These are phyloP conservation scores for Pleurotus citrinopileatus DNA, from an alignment of 768 basidiomycete species.

Conservation along the genomic window DNA sequence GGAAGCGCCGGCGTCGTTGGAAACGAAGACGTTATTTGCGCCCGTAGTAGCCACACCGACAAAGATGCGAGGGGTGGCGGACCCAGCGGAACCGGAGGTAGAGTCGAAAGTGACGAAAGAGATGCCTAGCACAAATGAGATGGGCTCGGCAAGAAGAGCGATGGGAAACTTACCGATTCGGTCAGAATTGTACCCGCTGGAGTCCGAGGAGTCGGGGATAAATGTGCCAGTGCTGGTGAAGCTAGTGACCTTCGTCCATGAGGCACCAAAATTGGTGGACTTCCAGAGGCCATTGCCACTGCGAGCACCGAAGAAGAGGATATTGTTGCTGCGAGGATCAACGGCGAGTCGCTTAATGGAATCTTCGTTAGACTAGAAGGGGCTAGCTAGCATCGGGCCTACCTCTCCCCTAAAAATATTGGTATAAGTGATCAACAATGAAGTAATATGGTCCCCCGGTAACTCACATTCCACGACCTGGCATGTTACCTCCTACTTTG, in stretches of 20 bases:
- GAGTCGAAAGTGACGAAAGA: conserved; percentile 67
- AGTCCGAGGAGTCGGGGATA: conserved; percentile 49
- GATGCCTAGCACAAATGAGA: conserved; percentile 28
- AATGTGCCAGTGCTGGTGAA: conserved; percentile 60
- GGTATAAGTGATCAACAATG: not conserved
- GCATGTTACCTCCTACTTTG: conserved; percentile 71
- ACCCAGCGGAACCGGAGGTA: conserved; percentile 50
- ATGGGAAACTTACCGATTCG: conserved; percentile 27
- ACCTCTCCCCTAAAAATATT: conserved; percentile 45
- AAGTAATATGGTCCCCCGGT: conserved; percentile 1
- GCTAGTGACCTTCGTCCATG: conserved; percentile 57
- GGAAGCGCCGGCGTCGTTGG: conserved; percentile 52
- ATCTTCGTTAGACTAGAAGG: not conserved
- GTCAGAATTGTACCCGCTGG: conserved; percentile 40
- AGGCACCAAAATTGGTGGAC: conserved; percentile 54
- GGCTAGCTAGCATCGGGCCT: not conserved
- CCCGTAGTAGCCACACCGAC: conserved; percentile 63
- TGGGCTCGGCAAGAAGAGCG: not conserved
- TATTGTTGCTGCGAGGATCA: conserved; percentile 60
- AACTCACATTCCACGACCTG: conserved; percentile 58
- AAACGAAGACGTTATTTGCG: conserved; percentile 52
- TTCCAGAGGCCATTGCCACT: conserved; percentile 68
- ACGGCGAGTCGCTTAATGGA: conserved; percentile 49
- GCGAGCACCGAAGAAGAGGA: conserved; percentile 62
- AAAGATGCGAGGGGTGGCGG: conserved; percentile 60